Percentiles rank a stretch among this genome's conserved stretches.
These are phyloP conservation scores for Cichorium intybus DNA, from an alignment of 140 eudicot genomes.

Conservation along the genomic window DNA sequence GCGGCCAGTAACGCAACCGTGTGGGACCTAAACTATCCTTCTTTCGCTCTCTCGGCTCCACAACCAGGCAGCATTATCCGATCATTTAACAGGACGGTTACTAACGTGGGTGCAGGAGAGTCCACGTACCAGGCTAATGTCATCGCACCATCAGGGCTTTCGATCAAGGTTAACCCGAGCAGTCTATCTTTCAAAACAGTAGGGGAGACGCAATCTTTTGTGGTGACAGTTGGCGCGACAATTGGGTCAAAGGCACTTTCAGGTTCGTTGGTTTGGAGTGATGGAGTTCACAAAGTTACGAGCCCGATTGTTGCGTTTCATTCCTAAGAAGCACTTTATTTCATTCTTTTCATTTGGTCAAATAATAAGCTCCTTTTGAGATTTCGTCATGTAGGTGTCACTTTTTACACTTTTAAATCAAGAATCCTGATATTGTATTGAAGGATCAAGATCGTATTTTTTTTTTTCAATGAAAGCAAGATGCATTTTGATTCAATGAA, in stretches of 20 bases:
- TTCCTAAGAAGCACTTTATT: background rate
- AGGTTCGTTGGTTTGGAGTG: conserved; percentile 65
- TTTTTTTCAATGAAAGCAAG: too few species aligned
- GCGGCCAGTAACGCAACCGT: conserved; percentile 40
- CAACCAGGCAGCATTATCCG: conserved; percentile 3
- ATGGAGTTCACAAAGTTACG: conserved; percentile 52
- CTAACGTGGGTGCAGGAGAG: conserved; percentile 61
- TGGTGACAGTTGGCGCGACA: conserved; percentile 42
- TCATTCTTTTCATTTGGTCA: conserved; percentile 11
- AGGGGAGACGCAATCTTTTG: conserved; percentile 52
- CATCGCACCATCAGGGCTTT: conserved; percentile 38
- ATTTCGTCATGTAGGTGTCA: background rate
- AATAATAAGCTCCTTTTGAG: background rate
- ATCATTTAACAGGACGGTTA: conserved; percentile 50
- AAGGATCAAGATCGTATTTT: background rate
- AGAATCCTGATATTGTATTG: conserved; percentile 10
- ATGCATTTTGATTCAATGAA: too few species aligned
- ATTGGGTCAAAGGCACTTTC: conserved; percentile 19
- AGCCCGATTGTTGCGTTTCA: conserved; percentile 61
- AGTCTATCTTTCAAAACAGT: conserved; percentile 32
- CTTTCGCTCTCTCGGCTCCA: conserved; percentile 45
- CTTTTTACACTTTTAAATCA: background rate
- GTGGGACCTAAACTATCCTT: conserved; percentile 70
- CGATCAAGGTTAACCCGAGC: conserved; percentile 40
- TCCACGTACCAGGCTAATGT: conserved; percentile 50